Conservation (phyloP, 2,329 filamentous ascomycete genomes). For the Penicillium sp. region DNA sequence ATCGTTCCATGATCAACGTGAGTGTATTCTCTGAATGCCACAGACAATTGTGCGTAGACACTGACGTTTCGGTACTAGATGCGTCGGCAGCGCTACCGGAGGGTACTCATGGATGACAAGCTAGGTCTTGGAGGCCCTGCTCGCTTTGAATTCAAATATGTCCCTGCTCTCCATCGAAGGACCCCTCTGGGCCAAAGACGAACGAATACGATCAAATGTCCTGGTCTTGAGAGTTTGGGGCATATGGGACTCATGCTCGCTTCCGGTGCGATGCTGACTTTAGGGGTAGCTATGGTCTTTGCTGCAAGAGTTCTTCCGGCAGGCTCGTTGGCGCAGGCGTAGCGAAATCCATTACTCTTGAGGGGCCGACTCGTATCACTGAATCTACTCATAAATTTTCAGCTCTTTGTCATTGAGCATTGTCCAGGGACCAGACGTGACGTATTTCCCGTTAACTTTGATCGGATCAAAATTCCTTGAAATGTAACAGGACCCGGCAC, state of each 20-base stretch:
- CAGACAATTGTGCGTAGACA: not conserved
- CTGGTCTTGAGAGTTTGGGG: constrained; percentile 24
- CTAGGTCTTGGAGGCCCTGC: constrained; percentile 59
- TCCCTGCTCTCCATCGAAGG: constrained; percentile 23
- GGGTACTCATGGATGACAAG: constrained; percentile 57
- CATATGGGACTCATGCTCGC: constrained; percentile 22
- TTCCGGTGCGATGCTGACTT: constrained; percentile 8
- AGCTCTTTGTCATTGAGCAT: no score
- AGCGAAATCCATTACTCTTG: not conserved
- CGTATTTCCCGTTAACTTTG: no score
- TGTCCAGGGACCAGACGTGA: no score
- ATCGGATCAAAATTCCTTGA: no score
- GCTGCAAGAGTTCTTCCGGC: constrained; percentile 23
- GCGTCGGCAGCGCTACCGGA: constrained; percentile 51
- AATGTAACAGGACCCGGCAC: no score
- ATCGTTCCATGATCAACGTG: constrained; percentile 49
- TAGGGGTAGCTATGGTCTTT: constrained; percentile 11
- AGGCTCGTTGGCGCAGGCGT: constrained; percentile 42
- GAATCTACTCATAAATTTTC: no score
- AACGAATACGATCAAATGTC: constrained; percentile 14
- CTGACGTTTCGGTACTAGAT: constrained; percentile 15
- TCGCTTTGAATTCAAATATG: constrained; percentile 64
- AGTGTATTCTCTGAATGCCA: constrained; percentile 7
- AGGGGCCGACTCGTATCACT: not conserved
- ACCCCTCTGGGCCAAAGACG: constrained; percentile 24